phyloP scores from a whole-genome alignment of 192 early-diverging fungal species.

The Dissophora globulifera region DNA sequence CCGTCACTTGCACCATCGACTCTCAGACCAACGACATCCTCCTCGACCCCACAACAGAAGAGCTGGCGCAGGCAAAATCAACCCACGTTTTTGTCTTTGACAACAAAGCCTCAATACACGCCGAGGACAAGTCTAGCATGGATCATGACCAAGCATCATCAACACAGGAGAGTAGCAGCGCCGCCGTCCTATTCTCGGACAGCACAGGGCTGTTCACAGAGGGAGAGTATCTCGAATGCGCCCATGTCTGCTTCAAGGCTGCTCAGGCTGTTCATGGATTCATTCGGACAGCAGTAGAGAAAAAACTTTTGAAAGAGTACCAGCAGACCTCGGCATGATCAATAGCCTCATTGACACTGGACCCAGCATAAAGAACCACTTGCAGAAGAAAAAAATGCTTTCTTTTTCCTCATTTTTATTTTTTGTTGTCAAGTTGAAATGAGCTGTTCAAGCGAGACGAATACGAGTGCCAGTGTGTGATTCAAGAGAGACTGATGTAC shows the following conservation, averaged over 20 bases:
- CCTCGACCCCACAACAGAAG: constrained; percentile 84
- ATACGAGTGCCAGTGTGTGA: too few relatives aligned
- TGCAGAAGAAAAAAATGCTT: not conserved
- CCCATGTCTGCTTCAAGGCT: constrained; percentile 40
- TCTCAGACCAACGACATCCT: constrained; percentile 64
- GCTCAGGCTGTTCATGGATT: constrained; percentile 64
- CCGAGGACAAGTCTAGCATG: not conserved
- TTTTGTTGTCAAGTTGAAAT: not conserved
- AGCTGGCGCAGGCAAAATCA: constrained; percentile 75
- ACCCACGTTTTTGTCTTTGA: constrained; percentile 89
- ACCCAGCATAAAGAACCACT: too few relatives aligned
- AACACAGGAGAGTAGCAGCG: not conserved
- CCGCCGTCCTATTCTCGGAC: constrained; percentile 66
- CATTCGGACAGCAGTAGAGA: constrained; percentile 71
- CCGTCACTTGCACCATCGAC: constrained; percentile 77
- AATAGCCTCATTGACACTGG: too few relatives aligned
- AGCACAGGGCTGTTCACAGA: constrained; percentile 80
- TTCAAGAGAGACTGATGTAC: too few relatives aligned
- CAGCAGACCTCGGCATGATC: constrained; percentile 54
- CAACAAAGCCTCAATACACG: constrained; percentile 49
- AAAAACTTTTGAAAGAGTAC: constrained; percentile 65
- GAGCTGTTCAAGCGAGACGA: not conserved
- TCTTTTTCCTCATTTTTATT: not conserved
- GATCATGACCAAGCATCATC: constrained; percentile 18
- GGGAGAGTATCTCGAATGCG: constrained; percentile 60